Conservation (phyloP, 495 filamentous ascomycete species). For the Baudoinia panamericana region DNA sequence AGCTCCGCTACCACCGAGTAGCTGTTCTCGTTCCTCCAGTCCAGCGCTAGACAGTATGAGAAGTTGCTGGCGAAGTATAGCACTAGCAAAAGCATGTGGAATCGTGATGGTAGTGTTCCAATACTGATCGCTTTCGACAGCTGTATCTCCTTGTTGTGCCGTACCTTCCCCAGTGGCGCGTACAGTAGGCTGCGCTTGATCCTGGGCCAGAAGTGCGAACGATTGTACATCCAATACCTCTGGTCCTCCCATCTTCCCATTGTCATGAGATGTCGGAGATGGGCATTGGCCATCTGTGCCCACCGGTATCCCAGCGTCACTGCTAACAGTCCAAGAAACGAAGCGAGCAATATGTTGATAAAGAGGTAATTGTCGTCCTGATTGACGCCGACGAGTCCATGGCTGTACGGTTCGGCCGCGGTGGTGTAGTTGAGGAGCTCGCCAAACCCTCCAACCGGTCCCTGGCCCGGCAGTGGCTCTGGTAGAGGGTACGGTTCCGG, state of each 20-base stretch:
- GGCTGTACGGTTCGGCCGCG: conserved; percentile 12
- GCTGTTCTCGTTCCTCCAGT: conserved; percentile 35
- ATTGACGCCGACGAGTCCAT: conserved; percentile 30
- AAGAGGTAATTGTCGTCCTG: conserved; percentile 29
- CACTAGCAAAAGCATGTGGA: conserved; percentile 64
- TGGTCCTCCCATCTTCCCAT: conserved; percentile 40
- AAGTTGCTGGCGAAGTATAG: conserved; percentile 65
- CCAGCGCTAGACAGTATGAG: conserved; percentile 65
- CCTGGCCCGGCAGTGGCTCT: background rate
- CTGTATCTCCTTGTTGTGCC: conserved; percentile 81
- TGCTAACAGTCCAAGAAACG: conserved; percentile 38
- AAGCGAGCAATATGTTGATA: conserved; percentile 25
- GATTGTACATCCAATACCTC: conserved; percentile 50
- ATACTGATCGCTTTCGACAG: conserved; percentile 76
- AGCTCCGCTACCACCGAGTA: conserved; percentile 47
- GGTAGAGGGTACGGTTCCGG: background rate
- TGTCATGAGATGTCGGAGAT: conserved; percentile 59
- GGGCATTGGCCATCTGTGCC: conserved; percentile 48
- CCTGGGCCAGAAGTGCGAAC: conserved; percentile 48
- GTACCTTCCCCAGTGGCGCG: conserved; percentile 64
- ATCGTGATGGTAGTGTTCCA: conserved; percentile 75
- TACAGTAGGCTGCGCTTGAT: conserved; percentile 74
- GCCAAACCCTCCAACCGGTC: conserved; percentile 9
- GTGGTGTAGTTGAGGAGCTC: conserved; percentile 3
- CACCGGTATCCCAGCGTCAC: conserved; percentile 43